Conservation (phyloP, 1,284 basidiomycete species). For the Salmacisia buchloeana region DNA sequence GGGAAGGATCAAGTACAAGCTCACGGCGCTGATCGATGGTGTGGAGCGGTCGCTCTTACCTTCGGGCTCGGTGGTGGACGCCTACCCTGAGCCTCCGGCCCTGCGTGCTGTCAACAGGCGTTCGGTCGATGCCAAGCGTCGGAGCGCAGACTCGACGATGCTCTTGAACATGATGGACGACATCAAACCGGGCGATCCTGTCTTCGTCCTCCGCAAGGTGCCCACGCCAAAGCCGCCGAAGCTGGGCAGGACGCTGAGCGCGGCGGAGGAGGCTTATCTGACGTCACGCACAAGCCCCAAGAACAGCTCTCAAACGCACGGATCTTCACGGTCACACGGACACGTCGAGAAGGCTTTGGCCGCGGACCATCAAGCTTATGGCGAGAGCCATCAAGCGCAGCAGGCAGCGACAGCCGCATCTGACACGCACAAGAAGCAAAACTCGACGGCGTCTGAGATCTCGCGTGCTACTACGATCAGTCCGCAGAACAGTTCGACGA, state of each 20-base stretch:
- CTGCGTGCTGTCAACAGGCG: constrained; percentile 62
- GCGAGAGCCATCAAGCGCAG: constrained; percentile 18
- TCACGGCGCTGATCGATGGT: constrained; percentile 53
- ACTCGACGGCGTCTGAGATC: constrained; percentile 24
- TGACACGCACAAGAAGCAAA: constrained; percentile 22
- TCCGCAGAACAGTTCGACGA: constrained; percentile 24
- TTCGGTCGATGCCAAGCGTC: constrained; percentile 66
- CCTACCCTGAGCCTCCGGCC: constrained; percentile 69
- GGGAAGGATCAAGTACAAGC: constrained; percentile 70
- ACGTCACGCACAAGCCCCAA: constrained; percentile 75
- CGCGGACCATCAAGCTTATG: constrained; percentile 21
- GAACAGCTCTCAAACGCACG: constrained; percentile 77
- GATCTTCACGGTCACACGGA: constrained; percentile 61
- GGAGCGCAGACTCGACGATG: constrained; percentile 74
- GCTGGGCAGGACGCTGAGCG: constrained; percentile 76
- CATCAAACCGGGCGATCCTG: constrained; percentile 71
- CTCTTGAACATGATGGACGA: constrained; percentile 69
- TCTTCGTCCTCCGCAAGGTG: constrained; percentile 80
- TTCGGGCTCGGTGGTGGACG: constrained; percentile 59
- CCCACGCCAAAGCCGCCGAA: constrained; percentile 70
- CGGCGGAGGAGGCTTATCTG: constrained; percentile 65
- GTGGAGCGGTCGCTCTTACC: constrained; percentile 29
- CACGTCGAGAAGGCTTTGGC: neutral
- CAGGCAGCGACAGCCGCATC: neutral
- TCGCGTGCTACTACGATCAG: constrained; percentile 22